Conservation (phyloP, 768 basidiomycete species). For the Naganishia vaughanmartiniae region DNA sequence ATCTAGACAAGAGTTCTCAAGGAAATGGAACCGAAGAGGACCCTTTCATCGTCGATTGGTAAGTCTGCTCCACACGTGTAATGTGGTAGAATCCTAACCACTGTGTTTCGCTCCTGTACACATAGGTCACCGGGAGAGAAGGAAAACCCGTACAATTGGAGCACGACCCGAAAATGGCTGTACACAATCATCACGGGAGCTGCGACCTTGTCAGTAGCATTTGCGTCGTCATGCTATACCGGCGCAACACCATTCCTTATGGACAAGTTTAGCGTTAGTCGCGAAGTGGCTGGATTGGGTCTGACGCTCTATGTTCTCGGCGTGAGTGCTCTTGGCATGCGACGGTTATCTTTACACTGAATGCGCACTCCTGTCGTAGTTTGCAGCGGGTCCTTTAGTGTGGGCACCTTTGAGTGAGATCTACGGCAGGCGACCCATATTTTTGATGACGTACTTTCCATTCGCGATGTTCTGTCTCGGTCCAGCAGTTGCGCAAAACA, state of each 20-base stretch:
- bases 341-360: background rate
- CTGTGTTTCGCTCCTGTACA: too few species aligned
- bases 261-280: conserved; percentile 57
- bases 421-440: conserved; percentile 19
- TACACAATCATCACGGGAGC: conserved; percentile 50
- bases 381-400: conserved; percentile 20
- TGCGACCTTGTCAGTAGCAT: conserved; percentile 62
- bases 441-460: conserved; percentile 7
- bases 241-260: conserved; percentile 58
- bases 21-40: too few species aligned
- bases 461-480: conserved; percentile 19
- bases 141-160: conserved; percentile 30
- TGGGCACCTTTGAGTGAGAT: conserved; percentile 14
- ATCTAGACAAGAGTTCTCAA: too few species aligned
- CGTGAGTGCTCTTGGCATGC: conserved; percentile 50
- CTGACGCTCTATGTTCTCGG: conserved; percentile 66
- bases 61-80: too few species aligned
- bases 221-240: conserved; percentile 62
- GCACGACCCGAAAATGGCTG: conserved; percentile 32
- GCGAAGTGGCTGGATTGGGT: conserved; percentile 61
- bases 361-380: conserved; percentile 7
- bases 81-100: too few species aligned
- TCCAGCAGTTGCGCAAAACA: background rate
- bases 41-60: too few species aligned
- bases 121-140: background rate